Percentiles rank a stretch among this genome's conserved stretches.
Evolutionary conservation across 2,329 filamentous ascomycete genomes (phyloP).

Genomic region (Pseudocercospora fuligena): DNA sequence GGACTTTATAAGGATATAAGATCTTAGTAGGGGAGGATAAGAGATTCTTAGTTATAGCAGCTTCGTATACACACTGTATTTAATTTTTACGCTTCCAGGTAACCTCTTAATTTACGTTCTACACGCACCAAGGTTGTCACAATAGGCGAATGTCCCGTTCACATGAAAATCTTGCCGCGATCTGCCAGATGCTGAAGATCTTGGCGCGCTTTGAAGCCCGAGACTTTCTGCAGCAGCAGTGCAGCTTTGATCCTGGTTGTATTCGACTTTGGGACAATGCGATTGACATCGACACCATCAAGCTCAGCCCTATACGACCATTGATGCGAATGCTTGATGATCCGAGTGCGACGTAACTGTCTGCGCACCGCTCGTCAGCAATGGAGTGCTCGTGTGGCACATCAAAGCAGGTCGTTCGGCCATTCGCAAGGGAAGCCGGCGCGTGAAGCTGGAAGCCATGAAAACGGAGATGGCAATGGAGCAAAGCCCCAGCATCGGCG

Average conservation of each 20-base stretch:
- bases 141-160: too few relatives aligned
- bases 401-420: conserved; percentile 7
- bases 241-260: not conserved
- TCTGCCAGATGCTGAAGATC: too few relatives aligned
- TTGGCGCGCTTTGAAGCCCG: not conserved
- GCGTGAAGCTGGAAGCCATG: not conserved
- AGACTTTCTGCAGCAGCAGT: too few relatives aligned
- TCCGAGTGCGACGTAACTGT: conserved; percentile 26
- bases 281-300: too few relatives aligned
- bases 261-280: not conserved
- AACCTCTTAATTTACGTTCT: too few relatives aligned
- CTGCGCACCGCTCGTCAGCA: conserved; percentile 24
- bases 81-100: too few relatives aligned
- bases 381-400: conserved; percentile 13
- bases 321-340: conserved; percentile 33
- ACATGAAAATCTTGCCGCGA: too few relatives aligned
- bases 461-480: not conserved
- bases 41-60: too few relatives aligned
- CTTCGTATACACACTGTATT: too few relatives aligned
- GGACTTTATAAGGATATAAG: too few relatives aligned
- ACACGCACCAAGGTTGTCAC: too few relatives aligned
- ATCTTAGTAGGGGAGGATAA: too few relatives aligned
- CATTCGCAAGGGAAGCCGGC: not conserved
- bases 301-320: not conserved
- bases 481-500: not conserved